Conservation (phyloP, 352 stramenopile species). For the Plasmopara halstedii region DNA sequence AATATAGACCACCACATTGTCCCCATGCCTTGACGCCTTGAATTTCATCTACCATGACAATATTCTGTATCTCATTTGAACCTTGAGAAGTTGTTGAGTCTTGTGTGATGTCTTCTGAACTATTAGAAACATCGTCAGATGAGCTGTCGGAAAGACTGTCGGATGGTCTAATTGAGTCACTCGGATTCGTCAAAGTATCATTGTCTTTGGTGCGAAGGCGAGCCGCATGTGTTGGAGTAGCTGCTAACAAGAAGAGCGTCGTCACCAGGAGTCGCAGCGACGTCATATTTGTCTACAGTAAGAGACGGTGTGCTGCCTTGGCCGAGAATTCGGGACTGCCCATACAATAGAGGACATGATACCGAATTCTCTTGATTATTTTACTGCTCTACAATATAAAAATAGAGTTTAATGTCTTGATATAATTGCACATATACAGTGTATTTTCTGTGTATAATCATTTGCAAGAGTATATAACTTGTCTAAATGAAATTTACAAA, state of each 20-base stretch:
- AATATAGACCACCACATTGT: conserved; percentile 24
- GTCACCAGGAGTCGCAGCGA: conserved; percentile 6
- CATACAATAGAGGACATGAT: too few relatives aligned
- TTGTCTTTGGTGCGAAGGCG: conserved; percentile 7
- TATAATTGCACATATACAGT: too few relatives aligned
- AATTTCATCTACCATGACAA: neutral
- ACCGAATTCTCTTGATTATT: too few relatives aligned
- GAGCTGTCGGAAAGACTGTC: neutral
- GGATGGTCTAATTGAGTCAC: neutral
- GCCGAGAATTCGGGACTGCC: too few relatives aligned
- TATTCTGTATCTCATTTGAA: conserved; percentile 3
- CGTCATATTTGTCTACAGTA: conserved; percentile 3
- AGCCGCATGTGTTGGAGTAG: neutral
- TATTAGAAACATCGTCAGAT: neutral
- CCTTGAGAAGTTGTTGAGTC: conserved; percentile 4
- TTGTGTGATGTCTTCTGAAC: conserved; percentile 6
- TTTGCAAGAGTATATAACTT: too few relatives aligned
- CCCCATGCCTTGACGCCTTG: conserved; percentile 17
- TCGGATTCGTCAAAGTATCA: too few relatives aligned
- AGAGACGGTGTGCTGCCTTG: too few relatives aligned
- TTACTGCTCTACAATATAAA: too few relatives aligned
- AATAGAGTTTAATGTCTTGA: too few relatives aligned
- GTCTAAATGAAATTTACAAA: too few relatives aligned
- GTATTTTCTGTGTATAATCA: too few relatives aligned
- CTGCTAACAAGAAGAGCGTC: conserved; percentile 3